Evolutionary conservation across 768 basidiomycete genomes (phyloP).

Genomic region (Russula emetica): DNA sequence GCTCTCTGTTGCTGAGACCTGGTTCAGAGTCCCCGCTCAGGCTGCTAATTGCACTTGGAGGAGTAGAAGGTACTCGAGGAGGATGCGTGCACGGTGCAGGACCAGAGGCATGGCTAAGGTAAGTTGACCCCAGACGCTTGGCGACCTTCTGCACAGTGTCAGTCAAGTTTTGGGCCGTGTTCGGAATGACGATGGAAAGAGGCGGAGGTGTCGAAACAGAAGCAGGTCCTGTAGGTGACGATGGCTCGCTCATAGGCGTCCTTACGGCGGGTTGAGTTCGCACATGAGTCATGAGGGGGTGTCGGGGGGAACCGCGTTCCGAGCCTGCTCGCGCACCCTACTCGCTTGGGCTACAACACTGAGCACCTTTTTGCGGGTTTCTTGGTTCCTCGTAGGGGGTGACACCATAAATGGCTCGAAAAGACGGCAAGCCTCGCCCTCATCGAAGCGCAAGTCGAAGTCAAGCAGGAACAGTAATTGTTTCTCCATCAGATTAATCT

Average conservation of each 20-base stretch:
- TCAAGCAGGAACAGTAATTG: constrained; percentile 90
- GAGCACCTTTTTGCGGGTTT: constrained; percentile 50
- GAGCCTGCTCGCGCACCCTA: constrained; percentile 48
- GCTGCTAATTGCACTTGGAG: constrained; percentile 22
- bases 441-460: constrained; percentile 87
- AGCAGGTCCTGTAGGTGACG: background rate
- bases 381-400: constrained; percentile 32
- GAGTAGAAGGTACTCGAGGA: constrained; percentile 12
- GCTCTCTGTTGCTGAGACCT: constrained; percentile 18
- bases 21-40: constrained; percentile 27
- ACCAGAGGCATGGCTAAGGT: constrained; percentile 33
- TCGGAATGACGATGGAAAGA: constrained; percentile 30
- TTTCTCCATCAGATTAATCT: constrained; percentile 96
- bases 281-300: constrained; percentile 37
- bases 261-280: constrained; percentile 29
- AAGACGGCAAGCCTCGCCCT: constrained; percentile 60
- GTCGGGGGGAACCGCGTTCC: constrained; percentile 42
- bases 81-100: constrained; percentile 19
- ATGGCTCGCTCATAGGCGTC: background rate
- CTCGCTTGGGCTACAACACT: constrained; percentile 52
- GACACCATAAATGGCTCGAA: constrained; percentile 66
- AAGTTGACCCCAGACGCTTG: constrained; percentile 48
- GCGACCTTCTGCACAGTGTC: constrained; percentile 58
- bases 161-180: constrained; percentile 37
- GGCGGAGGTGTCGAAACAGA: constrained; percentile 11